Evolutionary conservation across 495 filamentous ascomycete species (phyloP), one percentile per base, ranked within the genome.

Genomic region (Xylaria longipes): DNA sequence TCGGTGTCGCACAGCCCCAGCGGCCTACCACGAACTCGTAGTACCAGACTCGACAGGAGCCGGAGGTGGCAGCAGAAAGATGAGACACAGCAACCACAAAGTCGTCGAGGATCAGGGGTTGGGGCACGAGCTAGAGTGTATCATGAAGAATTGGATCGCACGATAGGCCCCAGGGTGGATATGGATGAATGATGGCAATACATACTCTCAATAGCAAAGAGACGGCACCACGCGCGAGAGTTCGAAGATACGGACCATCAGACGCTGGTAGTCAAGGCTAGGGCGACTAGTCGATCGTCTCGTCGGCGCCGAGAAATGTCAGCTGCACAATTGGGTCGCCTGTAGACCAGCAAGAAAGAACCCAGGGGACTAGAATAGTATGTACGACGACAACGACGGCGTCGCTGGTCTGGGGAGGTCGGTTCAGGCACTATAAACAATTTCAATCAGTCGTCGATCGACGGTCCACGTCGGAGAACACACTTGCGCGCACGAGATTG

Each of bases 241-340:
- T 43, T 63, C 37, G 22, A 63, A 25, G 12, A 25, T 22, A 27
- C 27, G 8, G 17, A 35, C 12, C 29, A 39, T 41, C 12, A 22
- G 22, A 63, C n/a, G 12, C 20, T 22, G 15, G 20, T 33, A 35
- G 12, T 33, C n/a, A 39, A 62, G 37, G 5, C 27, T 6, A 27
- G 63, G 43, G 63, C 45, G 45, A 65, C 17, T 52, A 17, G 45
- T 29, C 43, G 27, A 17, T 29, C 43, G 14, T 50, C 37, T 43
- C 37, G 63, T 50, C 63, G 11, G 63, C 29, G 46, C 46, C 17
- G 39, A 31, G 45, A 12, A 46, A 20, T 25, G 7, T 29, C 31
- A 48, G 43, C 63, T 65, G 63, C 27, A 65, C 63, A 29, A 33
- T 50, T 65, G 63, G 63, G n/a, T 50, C 63, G 63, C 39, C 63